phyloP scores from a whole-genome alignment of 805 yeast species.

The Candida nonsorbophila region DNA sequence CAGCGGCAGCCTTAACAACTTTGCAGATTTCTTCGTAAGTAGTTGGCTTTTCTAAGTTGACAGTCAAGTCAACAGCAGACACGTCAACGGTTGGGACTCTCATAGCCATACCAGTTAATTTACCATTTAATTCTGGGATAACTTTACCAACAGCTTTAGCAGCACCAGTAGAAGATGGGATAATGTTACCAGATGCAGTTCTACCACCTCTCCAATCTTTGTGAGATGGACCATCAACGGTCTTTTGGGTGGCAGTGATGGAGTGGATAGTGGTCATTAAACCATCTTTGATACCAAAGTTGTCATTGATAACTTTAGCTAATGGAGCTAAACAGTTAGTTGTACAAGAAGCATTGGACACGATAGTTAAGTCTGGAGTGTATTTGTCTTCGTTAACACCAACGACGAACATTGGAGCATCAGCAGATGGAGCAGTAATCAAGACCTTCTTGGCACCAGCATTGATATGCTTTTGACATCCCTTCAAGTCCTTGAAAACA shows the following conservation, averaged over 20 bases:
- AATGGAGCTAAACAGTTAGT: slow-evolving; percentile 34
- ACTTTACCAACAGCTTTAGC: slow-evolving; percentile 35
- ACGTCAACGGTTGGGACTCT: slow-evolving; percentile 33
- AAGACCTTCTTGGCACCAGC: slow-evolving; percentile 32
- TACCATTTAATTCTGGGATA: slow-evolving; percentile 31
- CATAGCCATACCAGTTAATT: slow-evolving; percentile 31
- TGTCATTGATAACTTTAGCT: slow-evolving; percentile 31
- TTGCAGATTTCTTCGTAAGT: slow-evolving; percentile 29
- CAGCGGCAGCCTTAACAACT: slow-evolving; percentile 24
- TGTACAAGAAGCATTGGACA: slow-evolving; percentile 33
- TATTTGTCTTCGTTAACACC: slow-evolving; percentile 30
- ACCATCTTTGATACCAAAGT: slow-evolving; percentile 30
- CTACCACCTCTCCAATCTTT: slow-evolving; percentile 37
- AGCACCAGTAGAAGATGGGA: slow-evolving; percentile 33
- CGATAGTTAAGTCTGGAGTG: slow-evolving; percentile 26
- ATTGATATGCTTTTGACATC: slow-evolving; percentile 31
- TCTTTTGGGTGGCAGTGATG: slow-evolving; percentile 32
- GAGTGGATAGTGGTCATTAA: slow-evolving; percentile 34
- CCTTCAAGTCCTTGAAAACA: slow-evolving; percentile 28
- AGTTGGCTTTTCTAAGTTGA: slow-evolving; percentile 24
- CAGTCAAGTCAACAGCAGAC: slow-evolving; percentile 31
- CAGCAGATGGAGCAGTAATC: slow-evolving; percentile 30
- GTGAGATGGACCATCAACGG: slow-evolving; percentile 34
- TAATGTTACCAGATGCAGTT: slow-evolving; percentile 32
- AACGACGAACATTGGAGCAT: slow-evolving; percentile 32